Percentiles rank a stretch among this genome's conserved stretches.
Conservation (phyloP, 192 early-diverging fungal species). For the Coemansia sp. region DNA sequence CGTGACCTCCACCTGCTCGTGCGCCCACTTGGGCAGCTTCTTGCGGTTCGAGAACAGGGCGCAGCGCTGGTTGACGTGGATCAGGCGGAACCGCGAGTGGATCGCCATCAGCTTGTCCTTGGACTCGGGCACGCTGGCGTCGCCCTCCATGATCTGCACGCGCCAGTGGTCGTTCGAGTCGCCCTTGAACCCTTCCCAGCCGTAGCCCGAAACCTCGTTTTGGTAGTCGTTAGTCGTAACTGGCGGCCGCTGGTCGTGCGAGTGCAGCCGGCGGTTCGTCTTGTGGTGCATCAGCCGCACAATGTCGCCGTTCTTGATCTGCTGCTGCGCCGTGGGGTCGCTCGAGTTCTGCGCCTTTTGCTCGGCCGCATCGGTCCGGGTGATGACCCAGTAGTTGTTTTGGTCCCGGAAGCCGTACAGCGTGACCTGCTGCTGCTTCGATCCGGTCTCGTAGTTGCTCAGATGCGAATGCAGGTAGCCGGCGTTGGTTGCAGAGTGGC, state of each 20-base stretch:
- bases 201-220: conserved; percentile 73
- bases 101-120: conserved; percentile 61
- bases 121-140: conserved; percentile 50
- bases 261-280: conserved; percentile 67
- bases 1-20: conserved; percentile 88
- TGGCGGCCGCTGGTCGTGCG: conserved; percentile 68
- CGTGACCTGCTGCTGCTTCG: conserved; percentile 77
- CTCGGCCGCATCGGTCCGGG: conserved; percentile 37
- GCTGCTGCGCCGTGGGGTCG: conserved; percentile 31
- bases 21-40: conserved; percentile 90
- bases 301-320: conserved; percentile 67
- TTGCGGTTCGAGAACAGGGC: conserved; percentile 78
- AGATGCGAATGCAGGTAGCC: conserved; percentile 61
- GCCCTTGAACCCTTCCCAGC: conserved; percentile 69
- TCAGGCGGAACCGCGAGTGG: conserved; percentile 67
- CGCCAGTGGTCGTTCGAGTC: conserved; percentile 94
- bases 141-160: conserved; percentile 68
- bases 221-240: conserved; percentile 70
- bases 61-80: conserved; percentile 72
- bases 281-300: conserved; percentile 70
- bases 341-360: conserved; percentile 30
- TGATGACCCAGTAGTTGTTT: conserved; percentile 79
- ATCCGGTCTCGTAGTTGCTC: conserved; percentile 63
- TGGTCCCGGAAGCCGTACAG: conserved; percentile 78
- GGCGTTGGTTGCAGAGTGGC: conserved; percentile 51